phyloP scores from a whole-genome alignment of 768 basidiomycete species.

The Leccinum barrowsii region DNA sequence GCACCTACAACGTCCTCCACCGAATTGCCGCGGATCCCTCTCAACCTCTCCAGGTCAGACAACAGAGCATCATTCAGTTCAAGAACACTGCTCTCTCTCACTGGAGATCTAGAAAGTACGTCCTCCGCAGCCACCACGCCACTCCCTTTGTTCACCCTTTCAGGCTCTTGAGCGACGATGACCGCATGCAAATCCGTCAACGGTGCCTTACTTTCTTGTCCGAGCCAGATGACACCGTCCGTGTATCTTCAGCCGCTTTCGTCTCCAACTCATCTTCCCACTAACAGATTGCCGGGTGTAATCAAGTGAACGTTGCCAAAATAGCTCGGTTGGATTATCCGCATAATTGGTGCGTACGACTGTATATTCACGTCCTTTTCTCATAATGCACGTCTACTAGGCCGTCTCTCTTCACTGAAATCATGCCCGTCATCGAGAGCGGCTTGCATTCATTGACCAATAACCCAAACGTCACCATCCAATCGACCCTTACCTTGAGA shows the following conservation, averaged over 20 bases:
- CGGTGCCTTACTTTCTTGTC: conserved; percentile 66
- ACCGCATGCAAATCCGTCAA: conserved; percentile 60
- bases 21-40: conserved; percentile 63
- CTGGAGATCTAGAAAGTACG: conserved; percentile 79
- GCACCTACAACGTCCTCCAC: conserved; percentile 68
- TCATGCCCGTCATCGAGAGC: conserved; percentile 53
- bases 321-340: conserved; percentile 80
- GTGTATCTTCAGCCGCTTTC: conserved; percentile 37
- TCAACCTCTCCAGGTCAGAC: conserved; percentile 63
- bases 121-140: background rate
- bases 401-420: conserved; percentile 30
- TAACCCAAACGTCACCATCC: conserved; percentile 39
- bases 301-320: conserved; percentile 70
- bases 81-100: conserved; percentile 74
- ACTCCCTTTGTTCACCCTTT: conserved; percentile 12
- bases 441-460: conserved; percentile 49
- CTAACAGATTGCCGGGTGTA: conserved; percentile 66
- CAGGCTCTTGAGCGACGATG: conserved; percentile 68
- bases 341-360: conserved; percentile 52
- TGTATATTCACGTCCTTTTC: background rate
- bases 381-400: conserved; percentile 9
- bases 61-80: conserved; percentile 85
- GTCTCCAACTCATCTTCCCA: conserved; percentile 2
- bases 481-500: conserved; percentile 48
- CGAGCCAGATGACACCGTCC: conserved; percentile 65